Conservation (phyloP, 768 basidiomycete genomes). For the Artomyces pyxidatus region DNA sequence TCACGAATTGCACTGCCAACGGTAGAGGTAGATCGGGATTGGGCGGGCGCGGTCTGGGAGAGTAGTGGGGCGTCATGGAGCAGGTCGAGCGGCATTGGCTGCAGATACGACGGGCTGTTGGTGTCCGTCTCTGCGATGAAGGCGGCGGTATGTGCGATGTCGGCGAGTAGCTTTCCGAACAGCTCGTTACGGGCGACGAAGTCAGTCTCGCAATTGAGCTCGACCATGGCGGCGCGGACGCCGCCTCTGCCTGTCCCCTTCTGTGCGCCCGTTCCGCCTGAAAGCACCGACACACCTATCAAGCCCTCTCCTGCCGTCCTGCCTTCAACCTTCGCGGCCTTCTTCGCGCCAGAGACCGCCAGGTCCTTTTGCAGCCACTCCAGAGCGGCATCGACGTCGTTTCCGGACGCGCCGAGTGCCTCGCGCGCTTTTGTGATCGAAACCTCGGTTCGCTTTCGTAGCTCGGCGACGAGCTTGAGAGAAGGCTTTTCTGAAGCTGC, state of each 20-base stretch:
- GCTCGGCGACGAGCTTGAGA: conserved; percentile 73
- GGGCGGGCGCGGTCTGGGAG: conserved; percentile 18
- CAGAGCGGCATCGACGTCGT: conserved; percentile 67
- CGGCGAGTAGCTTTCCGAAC: conserved; percentile 66
- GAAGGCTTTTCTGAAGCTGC: conserved; percentile 43
- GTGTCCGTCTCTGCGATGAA: conserved; percentile 44
- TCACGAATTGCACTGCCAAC: conserved; percentile 60
- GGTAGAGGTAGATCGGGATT: conserved; percentile 30
- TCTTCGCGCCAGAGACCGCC: conserved; percentile 59
- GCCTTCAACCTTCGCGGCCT: conserved; percentile 78
- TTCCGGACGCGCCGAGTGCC: conserved; percentile 67
- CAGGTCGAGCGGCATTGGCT: conserved; percentile 41
- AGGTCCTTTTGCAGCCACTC: conserved; percentile 78
- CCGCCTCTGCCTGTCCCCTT: conserved; percentile 31
- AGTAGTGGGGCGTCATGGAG: conserved; percentile 65
- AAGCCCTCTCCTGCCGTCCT: conserved; percentile 72
- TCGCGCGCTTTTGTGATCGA: conserved; percentile 85
- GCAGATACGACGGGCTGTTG: conserved; percentile 29
- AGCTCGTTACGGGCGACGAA: conserved; percentile 85
- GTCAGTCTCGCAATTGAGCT: conserved; percentile 95
- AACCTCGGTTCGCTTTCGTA: conserved; percentile 74
- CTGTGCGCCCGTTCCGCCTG: conserved; percentile 42
- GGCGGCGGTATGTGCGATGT: conserved; percentile 80
- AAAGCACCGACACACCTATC: conserved; percentile 67
- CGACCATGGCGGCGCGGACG: conserved; percentile 78